A percentile compares a stretch with the other conserved stretches of the same genome.
Conservation (phyloP, 108 stramenopile species). For the Nannochloropsis gaditana region DNA sequence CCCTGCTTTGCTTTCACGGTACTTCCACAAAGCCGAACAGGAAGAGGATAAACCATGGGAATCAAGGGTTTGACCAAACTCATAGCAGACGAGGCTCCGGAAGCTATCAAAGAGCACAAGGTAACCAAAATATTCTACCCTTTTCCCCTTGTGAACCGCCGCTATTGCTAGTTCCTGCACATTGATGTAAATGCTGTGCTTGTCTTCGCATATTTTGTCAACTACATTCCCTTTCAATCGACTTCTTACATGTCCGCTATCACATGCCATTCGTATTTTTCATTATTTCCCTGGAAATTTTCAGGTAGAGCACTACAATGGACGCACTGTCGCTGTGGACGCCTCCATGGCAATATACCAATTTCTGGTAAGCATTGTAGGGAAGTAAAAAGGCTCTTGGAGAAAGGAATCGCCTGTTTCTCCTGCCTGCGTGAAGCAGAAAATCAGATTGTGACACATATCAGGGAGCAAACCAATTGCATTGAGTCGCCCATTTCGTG, state of each 20-base stretch:
- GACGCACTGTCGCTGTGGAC: constrained; percentile 94
- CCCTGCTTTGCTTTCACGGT: no score
- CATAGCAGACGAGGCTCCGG: constrained; percentile 88
- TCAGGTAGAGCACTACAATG: constrained; percentile 63
- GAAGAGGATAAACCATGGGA: constrained; percentile 62
- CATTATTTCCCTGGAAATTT: background rate
- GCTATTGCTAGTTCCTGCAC: no score
- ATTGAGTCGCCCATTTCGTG: no score
- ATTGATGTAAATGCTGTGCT: no score
- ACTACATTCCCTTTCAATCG: background rate
- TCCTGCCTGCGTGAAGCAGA: no score
- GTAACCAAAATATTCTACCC: constrained; percentile 46
- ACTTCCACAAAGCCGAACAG: background rate
- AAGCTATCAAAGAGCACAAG: constrained; percentile 82
- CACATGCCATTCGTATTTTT: background rate
- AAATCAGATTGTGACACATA: no score
- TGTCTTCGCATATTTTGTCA: background rate
- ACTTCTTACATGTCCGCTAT: background rate
- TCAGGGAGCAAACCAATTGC: no score
- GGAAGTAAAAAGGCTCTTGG: background rate
- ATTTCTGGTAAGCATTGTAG: constrained; percentile 61
- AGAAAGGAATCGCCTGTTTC: no score
- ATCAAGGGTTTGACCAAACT: constrained; percentile 93
- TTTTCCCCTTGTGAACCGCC: background rate
- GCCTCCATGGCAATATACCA: constrained; percentile 98